These are phyloP conservation scores for Geranomyces variabilis DNA, from an alignment of 192 early-diverging fungal species.

Conservation along the genomic window DNA sequence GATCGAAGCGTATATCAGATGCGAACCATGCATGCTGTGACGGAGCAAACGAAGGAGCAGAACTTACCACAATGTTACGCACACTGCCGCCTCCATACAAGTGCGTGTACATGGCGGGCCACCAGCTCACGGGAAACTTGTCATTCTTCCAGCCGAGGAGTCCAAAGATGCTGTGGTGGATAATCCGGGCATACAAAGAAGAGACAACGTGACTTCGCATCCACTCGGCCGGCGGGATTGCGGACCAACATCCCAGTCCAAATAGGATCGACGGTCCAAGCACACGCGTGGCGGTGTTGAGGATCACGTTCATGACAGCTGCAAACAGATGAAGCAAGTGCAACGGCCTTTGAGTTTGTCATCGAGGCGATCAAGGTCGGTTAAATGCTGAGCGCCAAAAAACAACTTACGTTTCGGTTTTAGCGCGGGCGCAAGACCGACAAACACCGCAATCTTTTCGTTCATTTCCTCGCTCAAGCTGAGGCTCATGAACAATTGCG, in stretches of 20 bases:
- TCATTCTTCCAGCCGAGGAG: slow-evolving; percentile 37
- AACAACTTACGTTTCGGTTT: slow-evolving; percentile 35
- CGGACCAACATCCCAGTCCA: slow-evolving; percentile 32
- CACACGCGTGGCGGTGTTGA: background rate
- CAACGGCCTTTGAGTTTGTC: no score
- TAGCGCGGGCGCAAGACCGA: slow-evolving; percentile 83
- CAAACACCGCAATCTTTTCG: slow-evolving; percentile 74
- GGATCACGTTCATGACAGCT: slow-evolving; percentile 1
- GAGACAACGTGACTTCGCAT: background rate
- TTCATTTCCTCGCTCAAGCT: slow-evolving; percentile 76
- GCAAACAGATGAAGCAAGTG: background rate
- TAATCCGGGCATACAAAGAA: slow-evolving; percentile 7
- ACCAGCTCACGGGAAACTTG: slow-evolving; percentile 17
- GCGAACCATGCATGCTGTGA: background rate
- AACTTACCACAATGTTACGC: slow-evolving; percentile 36
- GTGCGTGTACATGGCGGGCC: slow-evolving; percentile 35
- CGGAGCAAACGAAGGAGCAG: no score
- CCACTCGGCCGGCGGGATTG: slow-evolving; percentile 31
- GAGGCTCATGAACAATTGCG: slow-evolving; percentile 79
- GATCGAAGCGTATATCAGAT: background rate
- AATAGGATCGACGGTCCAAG: slow-evolving; percentile 23
- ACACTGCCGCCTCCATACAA: slow-evolving; percentile 37
- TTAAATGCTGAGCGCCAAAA: no score
- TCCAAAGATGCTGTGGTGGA: slow-evolving; percentile 25
- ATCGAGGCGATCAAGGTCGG: no score